These are phyloP conservation scores for Dalbergia cochinchinensis DNA, from an alignment of 306 rosid species.

Conservation along the genomic window DNA sequence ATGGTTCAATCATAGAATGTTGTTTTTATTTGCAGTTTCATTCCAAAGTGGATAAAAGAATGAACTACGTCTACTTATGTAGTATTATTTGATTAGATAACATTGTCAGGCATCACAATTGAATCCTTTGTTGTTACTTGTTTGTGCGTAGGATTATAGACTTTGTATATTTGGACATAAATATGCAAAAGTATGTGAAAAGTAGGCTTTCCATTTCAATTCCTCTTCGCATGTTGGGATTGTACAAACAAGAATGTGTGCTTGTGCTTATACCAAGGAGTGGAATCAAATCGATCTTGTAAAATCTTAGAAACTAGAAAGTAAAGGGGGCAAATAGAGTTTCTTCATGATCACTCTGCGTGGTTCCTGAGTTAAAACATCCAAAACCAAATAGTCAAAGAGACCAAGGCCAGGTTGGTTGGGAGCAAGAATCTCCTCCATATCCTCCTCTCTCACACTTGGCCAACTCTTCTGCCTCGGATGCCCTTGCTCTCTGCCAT, in stretches of 20 bases:
- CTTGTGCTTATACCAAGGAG: constrained; percentile 41
- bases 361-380: constrained; percentile 50
- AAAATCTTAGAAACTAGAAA: constrained; percentile 16
- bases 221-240: constrained; percentile 40
- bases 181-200: not conserved
- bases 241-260: constrained; percentile 57
- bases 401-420: constrained; percentile 70
- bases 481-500: constrained; percentile 68
- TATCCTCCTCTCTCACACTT: constrained; percentile 63
- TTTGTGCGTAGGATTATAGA: too few relatives aligned
- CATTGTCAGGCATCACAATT: too few relatives aligned
- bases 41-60: too few relatives aligned
- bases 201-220: constrained; percentile 31
- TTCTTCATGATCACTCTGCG: constrained; percentile 49
- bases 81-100: too few relatives aligned
- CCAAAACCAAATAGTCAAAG: constrained; percentile 61
- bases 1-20: too few relatives aligned
- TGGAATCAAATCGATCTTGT: constrained; percentile 50
- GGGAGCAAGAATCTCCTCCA: constrained; percentile 64
- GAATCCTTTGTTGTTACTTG: too few relatives aligned
- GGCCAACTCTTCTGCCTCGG: constrained; percentile 66
- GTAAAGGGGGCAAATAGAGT: constrained; percentile 38
- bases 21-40: too few relatives aligned
- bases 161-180: not conserved
- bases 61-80: too few relatives aligned